Evolutionary conservation across 129 eudicot species (phyloP).

Genomic region (Centella asiatica): DNA sequence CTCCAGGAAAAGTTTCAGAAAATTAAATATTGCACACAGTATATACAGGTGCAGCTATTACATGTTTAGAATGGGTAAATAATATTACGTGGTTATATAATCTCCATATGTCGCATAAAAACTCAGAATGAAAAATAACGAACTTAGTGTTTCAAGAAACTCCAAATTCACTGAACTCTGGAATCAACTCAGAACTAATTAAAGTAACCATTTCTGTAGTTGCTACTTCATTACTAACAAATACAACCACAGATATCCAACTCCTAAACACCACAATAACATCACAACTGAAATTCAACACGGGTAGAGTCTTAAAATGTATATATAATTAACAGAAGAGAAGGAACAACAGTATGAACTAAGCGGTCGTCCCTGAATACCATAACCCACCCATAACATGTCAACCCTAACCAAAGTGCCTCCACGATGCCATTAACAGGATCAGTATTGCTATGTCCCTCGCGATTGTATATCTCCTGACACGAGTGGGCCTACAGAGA

Average conservation of each 20-base stretch:
- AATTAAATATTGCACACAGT: not conserved
- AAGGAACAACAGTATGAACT: constrained; percentile 18
- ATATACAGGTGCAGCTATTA: too few relatives aligned
- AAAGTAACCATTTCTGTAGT: not conserved
- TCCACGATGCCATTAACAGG: constrained; percentile 14
- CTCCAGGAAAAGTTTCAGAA: constrained; percentile 22
- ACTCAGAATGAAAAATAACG: not conserved
- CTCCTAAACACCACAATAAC: not conserved
- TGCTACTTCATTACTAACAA: not conserved
- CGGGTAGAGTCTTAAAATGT: constrained; percentile 6
- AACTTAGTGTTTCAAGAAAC: not conserved
- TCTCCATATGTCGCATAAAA: not conserved
- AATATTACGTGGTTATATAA: too few relatives aligned
- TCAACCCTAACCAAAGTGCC: constrained; percentile 28
- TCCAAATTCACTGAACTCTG: not conserved
- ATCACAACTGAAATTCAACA: not conserved
- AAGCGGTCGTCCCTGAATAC: constrained; percentile 21
- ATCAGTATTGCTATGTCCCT: constrained; percentile 24
- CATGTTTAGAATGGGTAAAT: too few relatives aligned
- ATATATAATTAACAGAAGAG: constrained; percentile 13
- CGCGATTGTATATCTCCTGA: constrained; percentile 20
- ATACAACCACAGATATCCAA: constrained; percentile 3
- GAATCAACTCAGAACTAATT: not conserved
- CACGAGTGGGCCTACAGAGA: constrained; percentile 59
- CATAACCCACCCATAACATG: constrained; percentile 33